A percentile compares a stretch with the other conserved stretches of the same genome.
Conservation (phyloP, 2,329 filamentous ascomycete genomes). For the Neoarthrinium moseri region DNA sequence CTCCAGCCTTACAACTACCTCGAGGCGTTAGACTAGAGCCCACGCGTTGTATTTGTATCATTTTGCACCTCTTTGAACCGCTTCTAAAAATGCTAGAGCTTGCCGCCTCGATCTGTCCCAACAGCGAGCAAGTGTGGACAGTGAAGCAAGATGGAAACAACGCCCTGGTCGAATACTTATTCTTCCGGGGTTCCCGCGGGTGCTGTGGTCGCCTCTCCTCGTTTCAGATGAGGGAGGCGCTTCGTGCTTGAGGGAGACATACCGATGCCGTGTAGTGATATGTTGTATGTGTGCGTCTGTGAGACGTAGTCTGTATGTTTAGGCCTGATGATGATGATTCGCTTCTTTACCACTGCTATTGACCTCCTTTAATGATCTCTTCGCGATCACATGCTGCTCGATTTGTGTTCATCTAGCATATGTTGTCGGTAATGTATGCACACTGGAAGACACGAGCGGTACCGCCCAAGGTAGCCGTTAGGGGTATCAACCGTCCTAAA, state of each 20-base stretch:
- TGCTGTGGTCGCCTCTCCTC: slow-evolving; percentile 14
- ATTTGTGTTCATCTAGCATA: too few species aligned
- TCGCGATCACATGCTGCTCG: not conserved
- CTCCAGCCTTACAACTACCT: too few species aligned
- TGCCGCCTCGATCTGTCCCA: slow-evolving; percentile 50
- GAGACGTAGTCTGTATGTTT: too few species aligned
- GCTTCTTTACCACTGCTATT: too few species aligned
- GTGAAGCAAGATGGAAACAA: slow-evolving; percentile 60
- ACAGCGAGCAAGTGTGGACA: slow-evolving; percentile 68
- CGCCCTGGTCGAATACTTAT: slow-evolving; percentile 10
- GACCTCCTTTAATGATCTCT: too few species aligned
- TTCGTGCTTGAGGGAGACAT: slow-evolving; percentile 23
- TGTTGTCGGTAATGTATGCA: too few species aligned
- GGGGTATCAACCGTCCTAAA: too few species aligned
- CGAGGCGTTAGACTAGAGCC: too few species aligned
- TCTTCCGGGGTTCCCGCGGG: slow-evolving; percentile 6
- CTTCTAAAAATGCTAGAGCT: slow-evolving; percentile 68
- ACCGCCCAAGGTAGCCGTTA: too few species aligned
- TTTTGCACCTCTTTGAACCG: slow-evolving; percentile 21
- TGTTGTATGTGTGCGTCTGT: not conserved
- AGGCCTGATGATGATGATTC: too few species aligned
- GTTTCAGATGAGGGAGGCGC: slow-evolving; percentile 21
- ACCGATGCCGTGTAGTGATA: not conserved
- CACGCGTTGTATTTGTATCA: too few species aligned
- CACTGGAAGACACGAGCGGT: too few species aligned